A percentile compares a stretch with the other conserved stretches of the same genome.
Evolutionary conservation across 306 rosid species (phyloP).

Genomic region (Quercus robur): DNA sequence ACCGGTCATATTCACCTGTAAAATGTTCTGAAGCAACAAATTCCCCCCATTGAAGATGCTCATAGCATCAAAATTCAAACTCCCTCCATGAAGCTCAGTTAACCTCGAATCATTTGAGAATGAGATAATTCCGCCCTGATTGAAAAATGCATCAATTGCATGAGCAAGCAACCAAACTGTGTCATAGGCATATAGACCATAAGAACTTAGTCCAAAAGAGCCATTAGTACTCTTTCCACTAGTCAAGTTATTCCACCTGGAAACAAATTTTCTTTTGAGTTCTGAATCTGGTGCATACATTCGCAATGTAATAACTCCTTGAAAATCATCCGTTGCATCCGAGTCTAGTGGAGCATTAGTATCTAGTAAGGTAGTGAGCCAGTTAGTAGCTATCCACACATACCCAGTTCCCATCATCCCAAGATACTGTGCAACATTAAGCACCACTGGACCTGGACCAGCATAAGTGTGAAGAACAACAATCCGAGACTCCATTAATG

Average conservation of each 20-base stretch:
- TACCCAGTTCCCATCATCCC: slow-evolving; percentile 86
- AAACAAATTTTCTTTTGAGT: slow-evolving; percentile 57
- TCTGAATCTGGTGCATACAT: slow-evolving; percentile 65
- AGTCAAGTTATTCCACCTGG: slow-evolving; percentile 82
- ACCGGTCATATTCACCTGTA: slow-evolving; percentile 67
- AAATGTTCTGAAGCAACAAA: slow-evolving; percentile 42
- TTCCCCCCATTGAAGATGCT: slow-evolving; percentile 68
- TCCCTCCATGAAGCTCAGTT: slow-evolving; percentile 22
- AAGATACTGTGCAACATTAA: slow-evolving; percentile 59
- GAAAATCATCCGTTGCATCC: slow-evolving; percentile 46
- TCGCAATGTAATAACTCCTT: slow-evolving; percentile 77
- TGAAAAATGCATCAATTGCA: slow-evolving; percentile 69
- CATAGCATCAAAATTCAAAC: slow-evolving; percentile 64
- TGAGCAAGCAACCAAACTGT: slow-evolving; percentile 83
- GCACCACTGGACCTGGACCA: slow-evolving; percentile 40
- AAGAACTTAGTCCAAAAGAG: slow-evolving; percentile 49
- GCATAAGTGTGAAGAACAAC: slow-evolving; percentile 61
- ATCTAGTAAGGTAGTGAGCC: slow-evolving; percentile 66
- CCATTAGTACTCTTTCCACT: slow-evolving; percentile 21
- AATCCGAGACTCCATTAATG: slow-evolving; percentile 75
- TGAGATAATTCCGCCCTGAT: slow-evolving; percentile 62
- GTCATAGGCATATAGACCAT: slow-evolving; percentile 75
- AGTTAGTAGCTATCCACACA: slow-evolving; percentile 85
- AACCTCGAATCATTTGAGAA: slow-evolving; percentile 68
- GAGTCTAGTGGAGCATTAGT: slow-evolving; percentile 39